Evolutionary conservation across 2,329 filamentous ascomycete species (phyloP).

Genomic region (Fusarium decemcellulare): DNA sequence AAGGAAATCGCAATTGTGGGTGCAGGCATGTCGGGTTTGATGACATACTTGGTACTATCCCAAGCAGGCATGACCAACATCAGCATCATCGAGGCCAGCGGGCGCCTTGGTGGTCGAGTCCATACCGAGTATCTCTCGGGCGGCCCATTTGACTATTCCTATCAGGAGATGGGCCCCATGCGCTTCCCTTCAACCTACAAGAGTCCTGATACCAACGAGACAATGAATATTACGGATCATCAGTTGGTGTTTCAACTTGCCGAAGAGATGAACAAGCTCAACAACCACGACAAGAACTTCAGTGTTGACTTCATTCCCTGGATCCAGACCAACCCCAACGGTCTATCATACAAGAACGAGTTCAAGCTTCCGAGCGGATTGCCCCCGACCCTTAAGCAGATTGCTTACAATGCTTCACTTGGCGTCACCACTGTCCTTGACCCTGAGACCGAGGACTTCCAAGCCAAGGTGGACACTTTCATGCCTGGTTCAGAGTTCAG

Average conservation of each 20-base stretch:
- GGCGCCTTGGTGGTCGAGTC: constrained; percentile 59
- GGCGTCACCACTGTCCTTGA: neutral
- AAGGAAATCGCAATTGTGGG: constrained; percentile 53
- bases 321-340: constrained; percentile 62
- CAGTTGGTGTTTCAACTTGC: constrained; percentile 76
- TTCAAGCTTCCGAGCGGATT: constrained; percentile 39
- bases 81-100: constrained; percentile 59
- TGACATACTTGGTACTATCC: constrained; percentile 53
- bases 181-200: constrained; percentile 70
- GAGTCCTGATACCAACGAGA: constrained; percentile 64
- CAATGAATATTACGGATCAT: constrained; percentile 73
- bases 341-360: constrained; percentile 34
- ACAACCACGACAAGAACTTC: constrained; percentile 62
- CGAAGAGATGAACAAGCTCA: constrained; percentile 72
- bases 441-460: constrained; percentile 16
- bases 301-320: constrained; percentile 74
- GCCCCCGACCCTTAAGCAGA: constrained; percentile 44
- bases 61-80: constrained; percentile 60
- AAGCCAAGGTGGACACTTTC: neutral
- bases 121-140: constrained; percentile 59
- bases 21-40: constrained; percentile 54
- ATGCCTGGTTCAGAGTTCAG: neutral
- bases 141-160: constrained; percentile 53
- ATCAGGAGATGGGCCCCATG: constrained; percentile 78
- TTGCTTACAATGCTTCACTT: constrained; percentile 1